phyloP scores from a whole-genome alignment of 768 basidiomycete species.

The Clitopilus passeckerianus region DNA sequence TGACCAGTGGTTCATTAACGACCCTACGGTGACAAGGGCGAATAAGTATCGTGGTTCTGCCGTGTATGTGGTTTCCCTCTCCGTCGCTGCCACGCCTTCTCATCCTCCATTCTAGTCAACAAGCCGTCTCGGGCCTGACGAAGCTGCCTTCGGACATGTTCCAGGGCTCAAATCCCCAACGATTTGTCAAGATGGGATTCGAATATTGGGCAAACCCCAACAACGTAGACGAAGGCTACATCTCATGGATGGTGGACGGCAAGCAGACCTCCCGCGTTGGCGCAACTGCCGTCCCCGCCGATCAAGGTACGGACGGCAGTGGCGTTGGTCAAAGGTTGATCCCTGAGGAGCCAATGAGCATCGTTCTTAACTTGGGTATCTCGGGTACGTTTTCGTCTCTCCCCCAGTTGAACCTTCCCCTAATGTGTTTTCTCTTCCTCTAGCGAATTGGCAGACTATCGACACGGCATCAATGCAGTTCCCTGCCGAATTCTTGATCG shows the following conservation, averaged over 20 bases:
- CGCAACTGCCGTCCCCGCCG: slow-evolving; percentile 44
- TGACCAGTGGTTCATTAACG: slow-evolving; percentile 27
- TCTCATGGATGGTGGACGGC: slow-evolving; percentile 73
- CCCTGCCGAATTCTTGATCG: slow-evolving; percentile 66
- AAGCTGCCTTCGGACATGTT: slow-evolving; percentile 47
- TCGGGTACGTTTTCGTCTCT: slow-evolving; percentile 35
- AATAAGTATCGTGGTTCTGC: slow-evolving; percentile 48
- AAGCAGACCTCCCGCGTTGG: slow-evolving; percentile 43
- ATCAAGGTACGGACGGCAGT: slow-evolving; percentile 29
- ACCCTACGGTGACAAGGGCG: slow-evolving; percentile 24
- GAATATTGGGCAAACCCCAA: slow-evolving; percentile 69
- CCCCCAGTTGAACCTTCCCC: neutral
- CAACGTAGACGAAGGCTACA: slow-evolving; percentile 49
- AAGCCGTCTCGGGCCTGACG: slow-evolving; percentile 46
- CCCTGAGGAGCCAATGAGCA: slow-evolving; percentile 55
- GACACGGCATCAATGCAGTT: slow-evolving; percentile 55
- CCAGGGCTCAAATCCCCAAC: slow-evolving; percentile 31
- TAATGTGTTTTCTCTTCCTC: slow-evolving; percentile 1
- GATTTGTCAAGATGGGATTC: slow-evolving; percentile 37
- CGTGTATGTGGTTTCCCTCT: slow-evolving; percentile 18
- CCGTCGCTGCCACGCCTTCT: neutral
- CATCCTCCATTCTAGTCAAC: slow-evolving; percentile 28
- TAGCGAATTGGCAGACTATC: slow-evolving; percentile 63
- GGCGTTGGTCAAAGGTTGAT: slow-evolving; percentile 57
- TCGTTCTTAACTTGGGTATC: slow-evolving; percentile 60